phyloP scores from a whole-genome alignment of 2,329 filamentous ascomycete genomes.

The Blastomyces gilchristii region DNA sequence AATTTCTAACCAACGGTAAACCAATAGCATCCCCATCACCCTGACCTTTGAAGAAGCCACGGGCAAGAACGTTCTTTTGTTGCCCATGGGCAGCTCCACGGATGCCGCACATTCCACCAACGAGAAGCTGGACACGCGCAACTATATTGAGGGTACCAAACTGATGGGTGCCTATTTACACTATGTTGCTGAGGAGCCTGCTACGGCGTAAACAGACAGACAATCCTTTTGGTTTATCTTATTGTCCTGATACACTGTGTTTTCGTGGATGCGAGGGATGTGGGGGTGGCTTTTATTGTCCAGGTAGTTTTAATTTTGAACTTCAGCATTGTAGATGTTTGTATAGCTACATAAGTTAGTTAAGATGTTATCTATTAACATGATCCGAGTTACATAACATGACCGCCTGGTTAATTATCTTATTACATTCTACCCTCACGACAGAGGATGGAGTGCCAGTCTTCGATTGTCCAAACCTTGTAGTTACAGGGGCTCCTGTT shows the following conservation, averaged over 20 bases:
- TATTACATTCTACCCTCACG: no score
- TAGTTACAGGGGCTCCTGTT: no score
- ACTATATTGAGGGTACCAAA: conserved; percentile 98
- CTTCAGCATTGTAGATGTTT: neutral
- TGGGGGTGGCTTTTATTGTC: neutral
- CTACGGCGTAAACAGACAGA: conserved; percentile 18
- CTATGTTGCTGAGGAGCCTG: conserved; percentile 86
- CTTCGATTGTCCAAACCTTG: no score
- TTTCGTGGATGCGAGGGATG: neutral
- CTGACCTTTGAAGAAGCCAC: conserved; percentile 96
- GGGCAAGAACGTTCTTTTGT: conserved; percentile 88
- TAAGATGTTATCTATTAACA: neutral
- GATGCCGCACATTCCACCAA: conserved; percentile 97
- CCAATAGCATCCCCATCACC: conserved; percentile 80
- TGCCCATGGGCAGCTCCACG: conserved; percentile 96
- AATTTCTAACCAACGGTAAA: conserved; percentile 13
- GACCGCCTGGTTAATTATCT: no score
- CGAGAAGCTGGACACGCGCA: conserved; percentile 92
- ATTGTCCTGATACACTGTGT: neutral
- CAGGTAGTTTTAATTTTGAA: neutral
- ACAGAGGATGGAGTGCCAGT: no score
- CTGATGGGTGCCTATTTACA: conserved; percentile 88
- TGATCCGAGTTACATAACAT: neutral
- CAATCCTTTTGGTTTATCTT: neutral
- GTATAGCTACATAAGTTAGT: neutral